These are phyloP conservation scores for Zopfochytrium polystomum DNA, from an alignment of 371 early-diverging fungal species.

Conservation along the genomic window DNA sequence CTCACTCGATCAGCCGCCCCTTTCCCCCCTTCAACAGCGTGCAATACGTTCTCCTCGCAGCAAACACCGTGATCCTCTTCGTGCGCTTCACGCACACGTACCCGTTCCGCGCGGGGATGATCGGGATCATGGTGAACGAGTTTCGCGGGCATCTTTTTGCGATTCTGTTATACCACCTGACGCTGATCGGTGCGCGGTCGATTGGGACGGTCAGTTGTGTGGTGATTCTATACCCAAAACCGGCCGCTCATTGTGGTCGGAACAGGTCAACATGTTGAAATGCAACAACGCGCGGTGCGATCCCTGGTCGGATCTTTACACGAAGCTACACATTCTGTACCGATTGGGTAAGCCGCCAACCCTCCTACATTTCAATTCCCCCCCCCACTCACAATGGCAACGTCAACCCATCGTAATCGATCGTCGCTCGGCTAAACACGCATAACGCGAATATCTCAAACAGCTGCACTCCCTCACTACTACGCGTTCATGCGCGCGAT, in stretches of 20 bases:
- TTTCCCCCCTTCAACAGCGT: constrained; percentile 17
- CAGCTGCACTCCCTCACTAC: constrained; percentile 37
- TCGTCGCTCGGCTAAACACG: no score
- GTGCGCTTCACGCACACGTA: constrained; percentile 40
- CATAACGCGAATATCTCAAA: neutral
- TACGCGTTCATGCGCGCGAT: constrained; percentile 30
- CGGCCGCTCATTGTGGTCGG: neutral
- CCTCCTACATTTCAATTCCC: neutral
- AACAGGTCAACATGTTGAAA: constrained; percentile 14
- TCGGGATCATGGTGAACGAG: constrained; percentile 37
- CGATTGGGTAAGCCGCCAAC: constrained; percentile 26
- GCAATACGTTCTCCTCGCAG: constrained; percentile 31
- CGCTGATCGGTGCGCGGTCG: constrained; percentile 25
- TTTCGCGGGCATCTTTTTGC: constrained; percentile 30
- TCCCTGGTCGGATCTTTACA: constrained; percentile 28
- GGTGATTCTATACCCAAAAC: neutral
- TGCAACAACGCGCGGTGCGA: constrained; percentile 28
- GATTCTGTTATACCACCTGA: constrained; percentile 17
- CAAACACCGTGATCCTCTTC: constrained; percentile 38
- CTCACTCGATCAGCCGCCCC: no score
- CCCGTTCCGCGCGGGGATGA: constrained; percentile 43
- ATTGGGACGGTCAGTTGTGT: constrained; percentile 27
- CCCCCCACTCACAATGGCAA: neutral
- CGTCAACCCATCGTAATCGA: neutral
- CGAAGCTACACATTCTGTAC: constrained; percentile 26